Evolutionary conservation across 1,284 basidiomycete species (phyloP), one percentile per base, ranked within the genome.

Genomic region (Microbotryum silenes-acaulis): DNA sequence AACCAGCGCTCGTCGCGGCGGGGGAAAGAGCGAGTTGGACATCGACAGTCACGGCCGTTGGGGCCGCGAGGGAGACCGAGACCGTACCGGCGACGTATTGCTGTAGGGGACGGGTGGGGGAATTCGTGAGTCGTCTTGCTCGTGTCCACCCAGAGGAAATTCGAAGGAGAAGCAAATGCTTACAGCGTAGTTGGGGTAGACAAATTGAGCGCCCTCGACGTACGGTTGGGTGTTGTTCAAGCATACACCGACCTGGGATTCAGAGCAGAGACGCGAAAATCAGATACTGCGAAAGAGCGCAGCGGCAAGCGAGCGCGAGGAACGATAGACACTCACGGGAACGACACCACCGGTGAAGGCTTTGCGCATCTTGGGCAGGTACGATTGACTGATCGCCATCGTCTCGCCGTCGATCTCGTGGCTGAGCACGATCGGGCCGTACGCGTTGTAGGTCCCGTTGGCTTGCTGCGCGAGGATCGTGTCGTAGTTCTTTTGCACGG

Each of bases 401-500:
- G 64, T 66, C 4, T 20, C 56, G 47, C 48, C 54, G 56, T 66
- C 59, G 25, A 78, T 65, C 70, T 78, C 78, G 71, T 79, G 78
- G 31, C 74, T 75, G 44, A 79, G 71, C 31, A 79, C 77, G 51
- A 79, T 74, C n/a, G 75, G 25, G 14, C 78, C 78, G 27, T 70
- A 57, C 5, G 65, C 65, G 20, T 61, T 50, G 68, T 75, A 79
- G 5, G 51, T 54, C 6, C 64, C 64, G 25, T 54, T 54, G 9
- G 51, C 51, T 51, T 64, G 63, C 21, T 71, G 72, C 31, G 76
- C 78, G 77, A 74, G 8, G 54, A 68, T 63, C 2, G 44, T 65
- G 47, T 78, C 70, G 72, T 81, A 81, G 72, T 80, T 79, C 47
- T 67, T 63, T 33, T 76, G 71, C 56, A 81, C 74, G 3, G 62